Base-by-base conservation (phyloP, 106 monocot genomes). In the Allium fistulosum region DNA sequence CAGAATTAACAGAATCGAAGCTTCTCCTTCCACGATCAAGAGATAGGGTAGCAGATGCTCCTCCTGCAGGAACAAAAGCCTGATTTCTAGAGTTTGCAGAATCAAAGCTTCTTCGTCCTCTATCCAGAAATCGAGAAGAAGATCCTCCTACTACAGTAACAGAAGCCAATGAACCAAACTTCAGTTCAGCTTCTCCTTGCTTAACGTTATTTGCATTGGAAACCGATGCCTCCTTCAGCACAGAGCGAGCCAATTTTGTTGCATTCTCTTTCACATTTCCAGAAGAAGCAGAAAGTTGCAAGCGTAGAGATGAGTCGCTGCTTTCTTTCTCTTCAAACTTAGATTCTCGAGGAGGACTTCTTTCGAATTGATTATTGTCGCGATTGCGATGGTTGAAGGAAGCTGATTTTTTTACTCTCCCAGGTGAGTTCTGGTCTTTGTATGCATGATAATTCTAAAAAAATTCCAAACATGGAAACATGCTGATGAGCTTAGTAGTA, bases 111-210 rank as follows among this genome's bases (percentile, higher is more conserved):
- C 62, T 37, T 37, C 37, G 37, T 37, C 37, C 37, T 37, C 5
- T 37, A 37, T 37, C 37, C 2, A 37, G 37, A 37, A 37, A 37
- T 37, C 37, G 37, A 37, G 37, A 37, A 37, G 37, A 37, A 2
- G 53, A 53, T 61, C 71, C 4, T 49, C 68, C 59, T 51, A 50
- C 73, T 46, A 77, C 10, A 49, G 72, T 26, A 72, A 70, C 51
- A n/a, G 78, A 45, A 11, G 72, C 80, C 15, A 87, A 74, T 49
- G 83, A 73, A 1, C 83, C 87, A 78, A 83, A 87, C 57, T 83
- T 71, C 13, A 87, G 65, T 76, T 58, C 63, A 81, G 37, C 48
- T 60, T 70, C 78, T 13, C 51, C 15, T 49, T 46, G 58, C 11
- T 11, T 11, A 53, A 46, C 28, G 6, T 49, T 15, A 46, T 50